Evolutionary conservation across 305 asterid species (phyloP).

Genomic region (Fraxinus floribunda): DNA sequence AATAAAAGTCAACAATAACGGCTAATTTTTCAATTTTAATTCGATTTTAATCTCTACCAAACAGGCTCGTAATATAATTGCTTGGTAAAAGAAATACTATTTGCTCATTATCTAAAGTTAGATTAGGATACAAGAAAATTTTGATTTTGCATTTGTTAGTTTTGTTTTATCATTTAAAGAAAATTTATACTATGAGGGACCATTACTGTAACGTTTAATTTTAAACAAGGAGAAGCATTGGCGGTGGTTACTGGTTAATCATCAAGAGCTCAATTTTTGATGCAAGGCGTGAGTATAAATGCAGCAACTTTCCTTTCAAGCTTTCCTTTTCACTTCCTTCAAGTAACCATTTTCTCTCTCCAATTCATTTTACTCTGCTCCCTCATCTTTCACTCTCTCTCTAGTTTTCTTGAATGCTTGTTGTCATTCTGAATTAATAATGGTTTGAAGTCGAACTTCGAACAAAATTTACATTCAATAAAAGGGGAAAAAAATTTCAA

Average conservation of each 20-base stretch:
- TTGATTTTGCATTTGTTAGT: neutral
- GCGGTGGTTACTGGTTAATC: slow-evolving; percentile 74
- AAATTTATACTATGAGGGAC: too few relatives aligned
- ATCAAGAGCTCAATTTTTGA: slow-evolving; percentile 57
- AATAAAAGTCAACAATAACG: too few relatives aligned
- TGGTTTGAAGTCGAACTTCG: slow-evolving; percentile 24
- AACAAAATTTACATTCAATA: slow-evolving; percentile 34
- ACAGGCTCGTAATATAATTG: neutral
- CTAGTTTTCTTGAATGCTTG: slow-evolving; percentile 45
- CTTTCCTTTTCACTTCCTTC: slow-evolving; percentile 46
- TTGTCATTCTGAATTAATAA: slow-evolving; percentile 31
- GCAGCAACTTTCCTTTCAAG: slow-evolving; percentile 55
- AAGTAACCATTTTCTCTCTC: slow-evolving; percentile 30
- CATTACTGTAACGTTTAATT: neutral
- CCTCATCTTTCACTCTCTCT: slow-evolving; percentile 26
- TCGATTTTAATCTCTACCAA: too few relatives aligned
- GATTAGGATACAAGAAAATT: neutral
- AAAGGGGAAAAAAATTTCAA: neutral
- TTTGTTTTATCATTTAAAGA: neutral
- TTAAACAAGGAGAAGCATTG: slow-evolving; percentile 36
- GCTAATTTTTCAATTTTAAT: too few relatives aligned
- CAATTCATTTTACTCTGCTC: slow-evolving; percentile 28
- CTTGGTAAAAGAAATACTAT: neutral
- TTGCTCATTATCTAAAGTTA: neutral
- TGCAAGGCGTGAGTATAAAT: slow-evolving; percentile 86